Evolutionary conservation across 768 basidiomycete genomes (phyloP).

Genomic region (Suillus weaverae): DNA sequence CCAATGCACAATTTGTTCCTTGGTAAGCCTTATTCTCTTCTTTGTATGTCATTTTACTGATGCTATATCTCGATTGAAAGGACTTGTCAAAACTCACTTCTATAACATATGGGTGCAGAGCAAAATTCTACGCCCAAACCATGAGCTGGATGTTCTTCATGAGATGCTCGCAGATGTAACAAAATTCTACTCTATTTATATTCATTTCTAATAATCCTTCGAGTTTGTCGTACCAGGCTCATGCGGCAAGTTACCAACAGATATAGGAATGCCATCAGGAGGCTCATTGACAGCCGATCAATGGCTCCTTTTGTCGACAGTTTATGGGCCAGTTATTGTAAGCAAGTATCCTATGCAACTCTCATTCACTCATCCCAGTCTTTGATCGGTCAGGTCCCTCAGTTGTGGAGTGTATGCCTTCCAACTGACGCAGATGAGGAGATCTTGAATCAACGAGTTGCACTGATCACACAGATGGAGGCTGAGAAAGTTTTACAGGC

Average conservation of each 20-base stretch:
- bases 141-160: background rate
- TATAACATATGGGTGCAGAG: conserved; percentile 31
- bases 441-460: background rate
- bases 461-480: background rate
- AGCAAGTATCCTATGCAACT: conserved; percentile 4
- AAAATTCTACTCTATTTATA: background rate
- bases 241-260: conserved; percentile 20
- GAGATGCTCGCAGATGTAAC: background rate
- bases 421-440: background rate
- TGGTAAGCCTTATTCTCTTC: conserved; percentile 12
- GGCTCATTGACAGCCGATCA: conserved; percentile 37
- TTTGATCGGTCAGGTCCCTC: conserved; percentile 22
- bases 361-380: too few species aligned
- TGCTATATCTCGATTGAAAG: conserved; percentile 1
- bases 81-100: conserved; percentile 27
- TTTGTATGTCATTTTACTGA: background rate
- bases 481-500: conserved; percentile 5
- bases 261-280: conserved; percentile 33
- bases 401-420: conserved; percentile 24
- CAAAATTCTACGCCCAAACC: conserved; percentile 15
- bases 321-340: conserved; percentile 32
- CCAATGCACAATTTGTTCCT: conserved; percentile 37
- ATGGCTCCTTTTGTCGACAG: conserved; percentile 30
- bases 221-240: conserved; percentile 6
- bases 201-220: background rate